Conservation (phyloP, 345 rosid species). For the Chamaenerion angustifolium region DNA sequence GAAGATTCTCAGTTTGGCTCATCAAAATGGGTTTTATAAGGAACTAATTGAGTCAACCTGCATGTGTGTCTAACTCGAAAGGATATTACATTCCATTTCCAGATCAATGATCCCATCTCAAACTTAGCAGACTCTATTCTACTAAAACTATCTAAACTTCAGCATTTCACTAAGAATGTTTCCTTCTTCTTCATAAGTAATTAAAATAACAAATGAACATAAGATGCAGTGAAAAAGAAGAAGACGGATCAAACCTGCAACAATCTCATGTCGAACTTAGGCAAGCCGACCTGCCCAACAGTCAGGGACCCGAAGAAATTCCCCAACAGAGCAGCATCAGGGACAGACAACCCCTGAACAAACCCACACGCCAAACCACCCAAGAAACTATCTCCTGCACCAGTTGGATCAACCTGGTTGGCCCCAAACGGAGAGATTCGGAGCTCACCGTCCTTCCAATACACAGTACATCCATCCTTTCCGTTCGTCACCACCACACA, state of each 20-base stretch:
- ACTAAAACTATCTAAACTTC: no score
- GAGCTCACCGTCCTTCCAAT: conserved; percentile 38
- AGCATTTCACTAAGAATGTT: no score
- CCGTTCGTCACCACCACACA: conserved; percentile 87
- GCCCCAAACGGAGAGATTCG: conserved; percentile 50
- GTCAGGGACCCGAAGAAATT: conserved; percentile 81
- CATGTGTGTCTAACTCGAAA: no score
- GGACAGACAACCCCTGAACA: conserved; percentile 57
- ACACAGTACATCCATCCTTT: conserved; percentile 58
- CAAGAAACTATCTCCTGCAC: conserved; percentile 88
- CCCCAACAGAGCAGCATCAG: conserved; percentile 90
- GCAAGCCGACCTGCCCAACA: conserved; percentile 87
- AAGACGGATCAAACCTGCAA: conserved; percentile 44
- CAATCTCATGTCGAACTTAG: conserved; percentile 40
- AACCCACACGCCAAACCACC: conserved; percentile 79
- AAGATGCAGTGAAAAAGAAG: not conserved
- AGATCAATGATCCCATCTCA: no score
- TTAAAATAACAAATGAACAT: not conserved
- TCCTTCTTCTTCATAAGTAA: not conserved
- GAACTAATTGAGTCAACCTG: no score
- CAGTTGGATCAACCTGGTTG: conserved; percentile 83
- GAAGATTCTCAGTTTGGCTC: no score
- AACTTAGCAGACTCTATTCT: no score
- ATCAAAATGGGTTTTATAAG: no score
- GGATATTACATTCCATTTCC: no score